phyloP scores from a whole-genome alignment of 2,329 filamentous ascomycete genomes.

The Lojkania enalia region DNA sequence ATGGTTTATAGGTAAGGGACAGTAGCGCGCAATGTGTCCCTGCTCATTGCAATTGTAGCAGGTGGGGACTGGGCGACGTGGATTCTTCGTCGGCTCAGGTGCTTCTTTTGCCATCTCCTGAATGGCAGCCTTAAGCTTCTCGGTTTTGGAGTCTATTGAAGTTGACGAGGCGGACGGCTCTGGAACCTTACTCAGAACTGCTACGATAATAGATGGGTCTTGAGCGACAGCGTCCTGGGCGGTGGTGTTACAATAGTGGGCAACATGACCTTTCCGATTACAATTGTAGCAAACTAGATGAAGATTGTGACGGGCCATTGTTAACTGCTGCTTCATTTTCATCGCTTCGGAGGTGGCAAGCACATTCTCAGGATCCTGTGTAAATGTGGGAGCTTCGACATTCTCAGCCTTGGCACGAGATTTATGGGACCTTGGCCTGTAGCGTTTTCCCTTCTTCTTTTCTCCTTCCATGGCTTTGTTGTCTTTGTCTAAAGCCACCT shows the following conservation, averaged over 20 bases:
- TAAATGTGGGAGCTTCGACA: no score
- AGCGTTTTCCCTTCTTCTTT: no score
- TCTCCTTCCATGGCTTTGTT: no score
- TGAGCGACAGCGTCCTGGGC: not conserved
- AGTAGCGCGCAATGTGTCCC: conserved; percentile 16
- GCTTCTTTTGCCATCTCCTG: not conserved
- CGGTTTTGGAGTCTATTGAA: not conserved
- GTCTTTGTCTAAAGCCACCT: no score
- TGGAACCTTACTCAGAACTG: not conserved
- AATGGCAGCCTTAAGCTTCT: not conserved
- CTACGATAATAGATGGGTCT: not conserved
- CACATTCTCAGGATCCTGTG: no score
- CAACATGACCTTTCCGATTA: conserved; percentile 12
- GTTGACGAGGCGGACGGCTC: not conserved
- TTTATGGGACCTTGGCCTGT: no score
- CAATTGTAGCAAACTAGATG: conserved; percentile 26
- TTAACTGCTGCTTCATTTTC: not conserved
- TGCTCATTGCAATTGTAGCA: conserved; percentile 16
- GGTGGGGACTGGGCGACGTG: not conserved
- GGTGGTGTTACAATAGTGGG: conserved; percentile 8
- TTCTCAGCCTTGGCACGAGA: no score
- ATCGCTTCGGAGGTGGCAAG: not conserved
- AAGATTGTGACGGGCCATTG: no score
- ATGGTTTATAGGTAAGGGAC: no score
- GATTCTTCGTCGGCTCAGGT: not conserved